Conservation (phyloP, 169 alveolate species). For the Eimeria maxima region DNA sequence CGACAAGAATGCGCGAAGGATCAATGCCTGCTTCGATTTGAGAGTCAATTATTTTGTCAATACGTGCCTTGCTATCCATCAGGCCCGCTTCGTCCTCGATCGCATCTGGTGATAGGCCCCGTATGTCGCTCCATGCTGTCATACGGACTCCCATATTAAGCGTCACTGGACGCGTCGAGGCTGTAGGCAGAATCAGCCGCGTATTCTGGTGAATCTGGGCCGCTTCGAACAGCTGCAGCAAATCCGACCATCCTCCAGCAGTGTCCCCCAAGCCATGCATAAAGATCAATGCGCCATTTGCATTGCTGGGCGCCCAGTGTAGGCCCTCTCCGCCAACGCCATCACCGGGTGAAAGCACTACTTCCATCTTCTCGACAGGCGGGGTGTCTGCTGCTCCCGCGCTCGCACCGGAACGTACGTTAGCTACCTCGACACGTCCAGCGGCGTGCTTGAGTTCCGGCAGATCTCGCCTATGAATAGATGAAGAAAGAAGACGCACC, state of each 20-base stretch:
- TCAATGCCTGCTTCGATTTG: conserved; percentile 57
- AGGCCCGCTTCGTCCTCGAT: conserved; percentile 77
- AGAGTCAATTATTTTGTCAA: conserved; percentile 61
- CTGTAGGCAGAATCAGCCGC: conserved; percentile 80
- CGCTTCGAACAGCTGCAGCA: conserved; percentile 51
- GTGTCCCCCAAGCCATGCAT: conserved; percentile 84
- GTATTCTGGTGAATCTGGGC: conserved; percentile 37
- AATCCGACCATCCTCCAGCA: conserved; percentile 80
- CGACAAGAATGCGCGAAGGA: conserved; percentile 80
- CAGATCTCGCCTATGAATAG: not conserved
- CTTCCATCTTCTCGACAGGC: conserved; percentile 10
- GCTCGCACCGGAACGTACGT: not conserved
- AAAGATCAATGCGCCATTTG: conserved; percentile 56
- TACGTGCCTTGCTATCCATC: conserved; percentile 75
- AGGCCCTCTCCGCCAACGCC: conserved; percentile 58
- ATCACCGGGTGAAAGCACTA: conserved; percentile 58
- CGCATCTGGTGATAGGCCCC: conserved; percentile 58
- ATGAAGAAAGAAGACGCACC: conserved; percentile 36
- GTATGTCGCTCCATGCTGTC: conserved; percentile 82
- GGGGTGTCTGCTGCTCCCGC: not conserved
- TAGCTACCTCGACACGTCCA: not conserved
- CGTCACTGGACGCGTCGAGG: conserved; percentile 81
- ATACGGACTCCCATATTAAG: conserved; percentile 80
- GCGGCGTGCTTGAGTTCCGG: not conserved
- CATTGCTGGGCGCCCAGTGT: conserved; percentile 57